Evolutionary conservation across 768 basidiomycete genomes (phyloP).

Genomic region (Pisolithus microcarpus): DNA sequence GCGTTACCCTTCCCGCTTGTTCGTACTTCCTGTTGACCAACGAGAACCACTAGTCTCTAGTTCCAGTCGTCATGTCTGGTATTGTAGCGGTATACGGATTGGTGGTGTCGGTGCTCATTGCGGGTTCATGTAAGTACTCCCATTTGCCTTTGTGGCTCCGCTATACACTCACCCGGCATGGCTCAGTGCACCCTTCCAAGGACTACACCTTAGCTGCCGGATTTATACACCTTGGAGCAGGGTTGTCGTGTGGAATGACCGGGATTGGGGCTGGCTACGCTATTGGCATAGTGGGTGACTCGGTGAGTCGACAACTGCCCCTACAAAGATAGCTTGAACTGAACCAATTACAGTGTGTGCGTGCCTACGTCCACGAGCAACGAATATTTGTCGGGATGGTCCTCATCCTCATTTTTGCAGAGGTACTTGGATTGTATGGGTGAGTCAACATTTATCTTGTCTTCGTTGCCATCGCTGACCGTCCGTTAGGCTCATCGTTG

Average conservation of each 20-base stretch:
- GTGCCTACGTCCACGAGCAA: constrained; percentile 86
- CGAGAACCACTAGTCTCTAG: constrained; percentile 57
- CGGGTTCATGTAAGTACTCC: constrained; percentile 48
- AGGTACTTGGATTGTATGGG: constrained; percentile 88
- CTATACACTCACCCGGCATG: constrained; percentile 11
- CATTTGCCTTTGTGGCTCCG: neutral
- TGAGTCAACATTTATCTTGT: constrained; percentile 28
- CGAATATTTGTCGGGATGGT: constrained; percentile 95
- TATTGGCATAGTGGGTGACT: constrained; percentile 89
- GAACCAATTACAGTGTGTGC: constrained; percentile 56
- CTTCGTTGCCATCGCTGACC: neutral
- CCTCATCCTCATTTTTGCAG: constrained; percentile 87
- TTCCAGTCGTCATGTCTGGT: constrained; percentile 97
- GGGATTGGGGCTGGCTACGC: constrained; percentile 92
- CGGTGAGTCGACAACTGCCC: constrained; percentile 45
- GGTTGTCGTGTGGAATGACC: constrained; percentile 84
- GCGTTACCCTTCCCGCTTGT: constrained; percentile 1
- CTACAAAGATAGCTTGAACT: constrained; percentile 1
- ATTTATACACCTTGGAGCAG: constrained; percentile 88
- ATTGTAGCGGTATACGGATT: constrained; percentile 97
- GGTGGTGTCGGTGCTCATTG: constrained; percentile 90
- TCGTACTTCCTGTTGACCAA: neutral
- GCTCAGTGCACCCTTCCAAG: constrained; percentile 49
- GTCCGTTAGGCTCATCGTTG: constrained; percentile 63
- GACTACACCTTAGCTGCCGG: constrained; percentile 82